phyloP scores from a whole-genome alignment of 352 stramenopile species.

The Globisporangium recalcitrans region DNA sequence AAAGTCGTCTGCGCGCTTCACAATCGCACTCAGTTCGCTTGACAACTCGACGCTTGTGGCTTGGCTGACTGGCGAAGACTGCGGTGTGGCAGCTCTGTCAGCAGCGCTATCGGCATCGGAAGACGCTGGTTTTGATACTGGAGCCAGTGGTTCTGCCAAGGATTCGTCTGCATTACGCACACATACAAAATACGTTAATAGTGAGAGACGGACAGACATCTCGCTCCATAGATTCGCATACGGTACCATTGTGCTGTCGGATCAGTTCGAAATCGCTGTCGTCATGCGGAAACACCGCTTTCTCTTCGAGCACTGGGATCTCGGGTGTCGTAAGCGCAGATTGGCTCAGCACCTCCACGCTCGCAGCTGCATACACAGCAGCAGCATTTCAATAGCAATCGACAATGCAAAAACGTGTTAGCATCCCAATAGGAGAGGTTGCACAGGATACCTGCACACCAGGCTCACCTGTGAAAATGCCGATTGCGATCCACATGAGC shows the following conservation, averaged over 20 bases:
- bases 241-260: conserved; percentile 31
- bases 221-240: neutral
- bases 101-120: neutral
- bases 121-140: neutral
- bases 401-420: neutral
- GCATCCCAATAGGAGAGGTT: neutral
- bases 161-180: conserved; percentile 3
- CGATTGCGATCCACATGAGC: conserved; percentile 75
- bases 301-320: conserved; percentile 43
- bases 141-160: neutral
- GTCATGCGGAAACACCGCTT: conserved; percentile 51
- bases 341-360: conserved; percentile 40
- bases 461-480: conserved; percentile 59
- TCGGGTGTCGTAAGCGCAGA: conserved; percentile 18
- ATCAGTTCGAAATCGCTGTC: conserved; percentile 58
- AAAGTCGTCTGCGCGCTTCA: conserved; percentile 39
- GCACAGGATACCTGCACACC: no score
- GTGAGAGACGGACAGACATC: no score
- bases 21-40: conserved; percentile 25
- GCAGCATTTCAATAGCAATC: neutral
- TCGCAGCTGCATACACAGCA: conserved; percentile 26
- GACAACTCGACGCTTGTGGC: conserved; percentile 18
- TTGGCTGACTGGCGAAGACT: conserved; percentile 21
- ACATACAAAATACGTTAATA: neutral
- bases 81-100: conserved; percentile 13